phyloP scores from a whole-genome alignment of 495 filamentous ascomycete species.

The Neurospora sp. region DNA sequence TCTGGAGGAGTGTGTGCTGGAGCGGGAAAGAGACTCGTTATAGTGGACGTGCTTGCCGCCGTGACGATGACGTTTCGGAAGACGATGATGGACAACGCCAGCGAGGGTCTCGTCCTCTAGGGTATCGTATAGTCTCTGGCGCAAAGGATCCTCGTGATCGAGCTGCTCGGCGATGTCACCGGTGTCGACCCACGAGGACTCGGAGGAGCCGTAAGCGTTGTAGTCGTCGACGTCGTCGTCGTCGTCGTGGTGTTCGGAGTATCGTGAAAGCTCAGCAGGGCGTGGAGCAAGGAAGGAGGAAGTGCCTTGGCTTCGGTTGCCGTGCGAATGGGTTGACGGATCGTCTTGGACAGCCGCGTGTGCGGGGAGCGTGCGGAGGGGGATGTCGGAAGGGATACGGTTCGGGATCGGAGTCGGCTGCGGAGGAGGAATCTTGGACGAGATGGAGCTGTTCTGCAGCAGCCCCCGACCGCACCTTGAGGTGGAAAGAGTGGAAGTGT shows the following conservation, averaged over 20 bases:
- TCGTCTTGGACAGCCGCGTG: constrained; percentile 21
- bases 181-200: constrained; percentile 85
- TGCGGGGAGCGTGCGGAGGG: constrained; percentile 45
- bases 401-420: constrained; percentile 17
- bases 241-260: not conserved
- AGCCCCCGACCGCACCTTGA: constrained; percentile 40
- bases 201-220: constrained; percentile 38
- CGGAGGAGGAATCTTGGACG: constrained; percentile 47
- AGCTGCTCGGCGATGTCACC: constrained; percentile 89
- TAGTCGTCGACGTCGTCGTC: constrained; percentile 25
- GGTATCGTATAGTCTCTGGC: constrained; percentile 50
- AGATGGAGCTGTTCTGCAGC: constrained; percentile 49
- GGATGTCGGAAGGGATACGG: constrained; percentile 52
- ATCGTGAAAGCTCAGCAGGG: constrained; percentile 15
- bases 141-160: constrained; percentile 69
- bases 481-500: constrained; percentile 3
- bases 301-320: not conserved
- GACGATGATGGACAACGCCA: constrained; percentile 34
- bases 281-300: not conserved
- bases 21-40: constrained; percentile 19
- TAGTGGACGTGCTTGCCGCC: constrained; percentile 36
- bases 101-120: constrained; percentile 48
- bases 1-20: constrained; percentile 6
- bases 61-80: constrained; percentile 20
- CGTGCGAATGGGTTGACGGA: constrained; percentile 1